phyloP scores from a whole-genome alignment of 768 basidiomycete genomes.

The Naganishia kalamii region DNA sequence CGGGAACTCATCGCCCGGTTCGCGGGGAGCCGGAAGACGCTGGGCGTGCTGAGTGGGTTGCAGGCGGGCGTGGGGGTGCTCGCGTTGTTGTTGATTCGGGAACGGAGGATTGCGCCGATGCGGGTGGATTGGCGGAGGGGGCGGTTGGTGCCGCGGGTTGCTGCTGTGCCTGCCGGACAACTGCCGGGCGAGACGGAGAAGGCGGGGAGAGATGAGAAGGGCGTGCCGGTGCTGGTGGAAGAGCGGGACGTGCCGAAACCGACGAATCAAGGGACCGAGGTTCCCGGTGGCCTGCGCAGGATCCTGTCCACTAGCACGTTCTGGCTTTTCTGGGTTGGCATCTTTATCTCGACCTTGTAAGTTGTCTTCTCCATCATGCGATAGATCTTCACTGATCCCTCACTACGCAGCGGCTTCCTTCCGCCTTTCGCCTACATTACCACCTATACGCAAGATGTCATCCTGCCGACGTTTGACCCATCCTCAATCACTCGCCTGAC shows the following conservation, averaged over 20 bases:
- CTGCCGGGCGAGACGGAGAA: not conserved
- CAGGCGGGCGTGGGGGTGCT: conserved; percentile 5
- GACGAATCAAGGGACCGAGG: not conserved
- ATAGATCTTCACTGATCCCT: not conserved
- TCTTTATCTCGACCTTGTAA: conserved; percentile 24
- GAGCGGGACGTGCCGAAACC: not conserved
- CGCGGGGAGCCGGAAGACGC: not conserved
- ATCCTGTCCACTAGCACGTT: conserved; percentile 12
- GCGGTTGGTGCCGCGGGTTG: not conserved
- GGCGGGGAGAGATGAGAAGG: not conserved
- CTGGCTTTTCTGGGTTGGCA: conserved; percentile 11
- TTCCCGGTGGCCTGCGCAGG: not conserved
- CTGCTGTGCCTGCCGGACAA: not conserved
- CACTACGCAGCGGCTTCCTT: conserved; percentile 14
- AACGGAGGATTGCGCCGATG: not conserved
- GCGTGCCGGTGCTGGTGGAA: not conserved
- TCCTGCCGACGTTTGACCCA: not conserved
- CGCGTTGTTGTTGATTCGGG: conserved; percentile 9
- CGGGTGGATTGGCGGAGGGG: not conserved
- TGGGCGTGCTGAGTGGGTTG: conserved; percentile 12
- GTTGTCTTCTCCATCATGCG: not conserved
- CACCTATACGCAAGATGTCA: conserved; percentile 17
- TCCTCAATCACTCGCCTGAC: conserved; percentile 12
- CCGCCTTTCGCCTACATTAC: conserved; percentile 23
- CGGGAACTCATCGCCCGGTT: conserved; percentile 17